These are phyloP conservation scores for Dittrichia graveolens DNA, from an alignment of 129 eudicot species.

Conservation along the genomic window DNA sequence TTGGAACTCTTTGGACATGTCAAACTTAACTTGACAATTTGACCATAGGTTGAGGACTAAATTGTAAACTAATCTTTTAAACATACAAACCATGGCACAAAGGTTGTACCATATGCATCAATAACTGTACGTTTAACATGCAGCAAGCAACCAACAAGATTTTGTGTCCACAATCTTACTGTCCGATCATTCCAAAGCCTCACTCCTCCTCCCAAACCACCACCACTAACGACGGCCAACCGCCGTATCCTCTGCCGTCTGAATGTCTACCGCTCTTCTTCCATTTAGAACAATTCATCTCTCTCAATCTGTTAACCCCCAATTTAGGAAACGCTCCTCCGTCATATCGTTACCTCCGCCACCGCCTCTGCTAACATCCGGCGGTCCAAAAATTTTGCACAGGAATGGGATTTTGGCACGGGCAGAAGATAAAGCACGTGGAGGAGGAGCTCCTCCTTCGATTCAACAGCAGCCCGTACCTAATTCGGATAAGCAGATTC, in stretches of 20 bases:
- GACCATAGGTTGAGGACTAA: too few relatives aligned
- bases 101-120: slow-evolving; percentile 9
- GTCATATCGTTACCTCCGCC: slow-evolving; percentile 26
- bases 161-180: slow-evolving; percentile 17
- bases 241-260: slow-evolving; percentile 22
- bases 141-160: slow-evolving; percentile 18
- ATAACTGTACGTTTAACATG: slow-evolving; percentile 1
- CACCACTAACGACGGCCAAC: slow-evolving; percentile 13
- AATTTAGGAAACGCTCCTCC: slow-evolving; percentile 31
- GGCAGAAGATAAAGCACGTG: slow-evolving; percentile 74
- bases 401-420: slow-evolving; percentile 61
- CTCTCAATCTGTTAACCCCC: slow-evolving; percentile 35
- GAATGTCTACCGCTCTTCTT: slow-evolving; percentile 37
- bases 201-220: slow-evolving; percentile 9
- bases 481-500: slow-evolving; percentile 43
- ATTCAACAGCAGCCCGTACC: slow-evolving; percentile 30
- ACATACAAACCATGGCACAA: too few relatives aligned
- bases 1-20: too few relatives aligned
- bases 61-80: neutral
- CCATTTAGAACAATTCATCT: slow-evolving; percentile 41
- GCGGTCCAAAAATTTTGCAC: slow-evolving; percentile 30
- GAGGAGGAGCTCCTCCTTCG: slow-evolving; percentile 30
- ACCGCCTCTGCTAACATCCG: slow-evolving; percentile 23
- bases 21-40: too few relatives aligned
- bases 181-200: slow-evolving; percentile 26